Evolutionary conservation across 495 filamentous ascomycete genomes (phyloP), one percentile per base, ranked within the genome.

Genomic region (Aspergillus haitiensis): DNA sequence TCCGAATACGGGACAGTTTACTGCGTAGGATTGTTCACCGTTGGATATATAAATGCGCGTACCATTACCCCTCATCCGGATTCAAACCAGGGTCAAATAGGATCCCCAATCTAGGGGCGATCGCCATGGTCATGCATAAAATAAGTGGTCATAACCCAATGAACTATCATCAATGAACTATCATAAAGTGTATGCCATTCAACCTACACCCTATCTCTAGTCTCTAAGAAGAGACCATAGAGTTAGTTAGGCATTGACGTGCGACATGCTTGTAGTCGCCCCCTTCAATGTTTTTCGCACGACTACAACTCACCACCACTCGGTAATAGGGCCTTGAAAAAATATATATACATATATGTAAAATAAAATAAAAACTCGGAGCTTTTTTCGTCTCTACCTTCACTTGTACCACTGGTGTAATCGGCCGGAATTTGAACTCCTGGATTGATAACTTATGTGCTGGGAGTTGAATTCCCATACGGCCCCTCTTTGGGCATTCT

Each of bases 311-410:
- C 42, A 16, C 11, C 42, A 16, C 42, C 42, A 46, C 44, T 6
- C 15, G 7, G 13, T 18, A 9, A 4, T 6, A 8, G 21, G 21
- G 21, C 21, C 44, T 16, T 10, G n/a, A 47, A 47, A 16, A 9
- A 21, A 8, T 9, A 32, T 45, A 35, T 32, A 18, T 27, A 34
- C 10, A 34, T 31, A 40, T 7, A 11, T 52, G 11, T 12, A 21
- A 42, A 18, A 15, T 3, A 39, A 4, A 12, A 13, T 8, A 39
- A 45, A 18, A 47, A 47, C 27, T 58, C 18, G 36, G 56, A 31
- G 56, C 56, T 52, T 46, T 47, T 46, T 37, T 52, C 56, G 56
- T 47, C 27, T 40, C 34, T 1, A 18, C 21, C 7, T 47, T 21
- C 9, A 47, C 44, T 7, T 10, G 16, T 21, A 21, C 7, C 21